Evolutionary conservation across 805 yeast genomes (phyloP), one percentile per base, ranked within the genome.

Genomic region (Saturnispora halmiae): DNA sequence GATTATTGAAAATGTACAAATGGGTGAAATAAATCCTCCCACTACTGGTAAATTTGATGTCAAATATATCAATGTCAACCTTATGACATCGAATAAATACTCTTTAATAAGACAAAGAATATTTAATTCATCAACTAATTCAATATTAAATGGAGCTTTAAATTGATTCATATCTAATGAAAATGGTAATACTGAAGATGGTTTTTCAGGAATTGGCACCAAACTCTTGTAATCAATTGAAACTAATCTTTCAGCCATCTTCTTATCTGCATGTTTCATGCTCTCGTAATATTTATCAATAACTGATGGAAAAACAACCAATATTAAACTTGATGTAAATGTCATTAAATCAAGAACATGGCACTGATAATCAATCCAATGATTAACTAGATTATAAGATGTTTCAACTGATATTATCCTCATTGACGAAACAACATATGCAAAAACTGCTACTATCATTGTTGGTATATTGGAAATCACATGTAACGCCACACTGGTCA

Each of bases 1-100:
- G 42, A 75, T 64, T 5, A 61, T 60, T 42, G 61, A 63, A 48
- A 72, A 71, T 4, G 76, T 61, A 10, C 63, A 51, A 1, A 63
- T 41, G 1, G 75, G 70, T 13, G 73, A 51, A 4, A 69, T 58
- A 15, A 69, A 43, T 3, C 58, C 41, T 2, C 76, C 77, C 13
- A 70, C 42, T 19, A 56, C 53, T 1, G 80, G 76, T 6, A 67
- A 41, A 40, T 53, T 52, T 7, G 69, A 56, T n/a, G 65, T 42
- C 3, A 55, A 21, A 41, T 60, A 66, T 11, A 69, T 44, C 8
- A 52, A 47, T 14, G 65, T 40, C 22, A 65, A 64, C 32, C 52
- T 38, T 6, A 44, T 46, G 4, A 65, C 38, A 24, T 54, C 57
- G 22, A 47, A 45, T 2, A 53, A 11, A 45, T 63, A 63, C 19